Evolutionary conservation across 192 early-diverging fungal species (phyloP), one percentile per base, ranked within the genome.

Genomic region (Coemansia sp.): DNA sequence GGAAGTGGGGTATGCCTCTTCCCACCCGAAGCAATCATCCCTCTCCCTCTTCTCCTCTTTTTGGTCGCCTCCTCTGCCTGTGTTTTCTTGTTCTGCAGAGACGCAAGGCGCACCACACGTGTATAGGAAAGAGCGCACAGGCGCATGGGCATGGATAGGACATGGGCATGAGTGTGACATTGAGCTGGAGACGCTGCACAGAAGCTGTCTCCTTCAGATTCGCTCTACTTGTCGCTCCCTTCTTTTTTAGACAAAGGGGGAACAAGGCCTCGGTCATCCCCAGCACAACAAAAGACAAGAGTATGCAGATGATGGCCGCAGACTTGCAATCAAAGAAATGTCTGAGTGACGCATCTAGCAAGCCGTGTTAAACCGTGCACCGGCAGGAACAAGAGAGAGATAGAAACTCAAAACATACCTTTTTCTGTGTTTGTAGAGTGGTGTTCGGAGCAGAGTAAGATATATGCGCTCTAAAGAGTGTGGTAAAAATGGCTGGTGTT

Each of bases 51-150:
- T 36, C 34, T 36, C 34, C n/a, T n/a, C n/a, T n/a, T n/a, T n/a
- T 45, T 45, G 12, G 22, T 54, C 29, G 20, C 51, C 12, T 54
- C 22, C 5, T 54, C 51, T 12, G n/a, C n/a, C 4, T 50, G 4
- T 50, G 5, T 16, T 16, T 54, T 2, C 51, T 20, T 12, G 2
- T 25, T 54, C 16, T 54, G 51, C 6, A 30, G 12, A 55, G 34
- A 51, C 29, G 63, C 63, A 64, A 64, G 63, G 63, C 63, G 63
- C 33, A 55, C 8, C 33, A 51, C 63, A 64, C 33, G 63, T 64
- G 63, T 55, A 33, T 28, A 28, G 10, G 32, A 48, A 45, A 45
- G 16, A 45, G 42, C 42, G 12, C 42, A 11, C 42, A 45, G 10
- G 42, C 16, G 42, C 42, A 45, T 45, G 12, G 42, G 12, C 42